Evolutionary conservation across 148 eudicot species (phyloP), one percentile per base, ranked within the genome.

Genomic region (Linanthus parryae): DNA sequence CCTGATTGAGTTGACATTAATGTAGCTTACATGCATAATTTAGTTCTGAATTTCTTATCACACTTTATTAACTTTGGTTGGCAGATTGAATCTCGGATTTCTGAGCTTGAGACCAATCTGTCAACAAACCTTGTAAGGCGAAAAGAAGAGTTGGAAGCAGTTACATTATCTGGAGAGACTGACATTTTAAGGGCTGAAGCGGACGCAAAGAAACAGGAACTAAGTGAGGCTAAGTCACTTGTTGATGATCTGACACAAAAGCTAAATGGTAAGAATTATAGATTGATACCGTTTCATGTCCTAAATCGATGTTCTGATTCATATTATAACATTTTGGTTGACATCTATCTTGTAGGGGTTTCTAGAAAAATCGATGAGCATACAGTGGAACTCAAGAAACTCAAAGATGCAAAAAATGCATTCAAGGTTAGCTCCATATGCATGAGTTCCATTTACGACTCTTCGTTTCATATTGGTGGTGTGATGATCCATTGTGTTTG

Each of bases 71-170:
- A n/a, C n/a, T n/a, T n/a, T n/a, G n/a, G n/a, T n/a, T n/a, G n/a
- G n/a, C n/a, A n/a, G 99, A 76, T 75, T 27, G 96, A 94, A 73
- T 75, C 99, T 61, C 88, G 85, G 79, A 88, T 69, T 56, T 71
- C 70, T 30, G 99, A 94, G 79, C 85, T 94, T 50, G 99, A 94
- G 76, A 85, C 94, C 65, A 94, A 88, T 68, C 76, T 84, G 29
- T 88, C 95, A 42, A 78, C 99, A 42, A 94, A 94, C 71, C 86
- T 94, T 52, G 78, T 72, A 25, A 79, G 82, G 54, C 83, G 95
- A 35, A 79, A 80, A 48, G 82, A 88, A 57, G 99, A 94, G 66
- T 63, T 94, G 60, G 92, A 84, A 73, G 88, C 91, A 17, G 53
- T 84, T 33, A 73, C 64, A 61, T 65, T 59, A 52, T 74, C 99